Evolutionary conservation across 805 yeast species (phyloP).

Genomic region (Starmerella bombi): DNA sequence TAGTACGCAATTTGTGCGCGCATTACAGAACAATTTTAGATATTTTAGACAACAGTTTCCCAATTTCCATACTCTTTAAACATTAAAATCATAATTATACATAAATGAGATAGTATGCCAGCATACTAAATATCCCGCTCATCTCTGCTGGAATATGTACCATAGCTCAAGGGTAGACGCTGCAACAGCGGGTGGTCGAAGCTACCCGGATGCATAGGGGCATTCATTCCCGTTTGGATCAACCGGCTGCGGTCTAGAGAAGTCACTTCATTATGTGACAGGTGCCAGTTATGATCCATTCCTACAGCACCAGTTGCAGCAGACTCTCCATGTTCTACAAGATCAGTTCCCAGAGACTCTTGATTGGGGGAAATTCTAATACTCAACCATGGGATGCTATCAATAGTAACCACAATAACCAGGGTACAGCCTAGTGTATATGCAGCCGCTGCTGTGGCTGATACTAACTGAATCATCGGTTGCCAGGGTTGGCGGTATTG

Average conservation of each 20-base stretch:
- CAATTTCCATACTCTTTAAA: too few relatives aligned
- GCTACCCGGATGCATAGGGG: slow-evolving; percentile 19
- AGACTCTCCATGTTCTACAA: slow-evolving; percentile 81
- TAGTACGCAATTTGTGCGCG: too few relatives aligned
- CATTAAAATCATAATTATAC: too few relatives aligned
- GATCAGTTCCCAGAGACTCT: slow-evolving; percentile 79
- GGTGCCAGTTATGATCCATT: background rate
- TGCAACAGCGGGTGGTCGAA: slow-evolving; percentile 20
- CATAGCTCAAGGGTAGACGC: slow-evolving; percentile 17
- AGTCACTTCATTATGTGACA: background rate
- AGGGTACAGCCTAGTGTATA: slow-evolving; percentile 71
- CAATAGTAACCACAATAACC: slow-evolving; percentile 50
- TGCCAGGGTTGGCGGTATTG: slow-evolving; percentile 41
- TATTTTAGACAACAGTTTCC: too few relatives aligned
- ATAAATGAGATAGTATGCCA: too few relatives aligned
- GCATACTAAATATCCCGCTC: too few relatives aligned
- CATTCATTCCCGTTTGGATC: slow-evolving; percentile 16
- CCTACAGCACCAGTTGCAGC: slow-evolving; percentile 28
- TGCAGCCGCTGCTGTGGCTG: slow-evolving; percentile 49
- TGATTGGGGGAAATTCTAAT: slow-evolving; percentile 75
- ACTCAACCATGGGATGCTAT: slow-evolving; percentile 66
- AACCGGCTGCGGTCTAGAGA: slow-evolving; percentile 7
- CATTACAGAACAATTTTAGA: too few relatives aligned
- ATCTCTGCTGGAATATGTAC: slow-evolving; percentile 9
- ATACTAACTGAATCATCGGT: slow-evolving; percentile 81